Evolutionary conservation across 2,329 filamentous ascomycete genomes (phyloP).

Genomic region (Ascomycota sp.): DNA sequence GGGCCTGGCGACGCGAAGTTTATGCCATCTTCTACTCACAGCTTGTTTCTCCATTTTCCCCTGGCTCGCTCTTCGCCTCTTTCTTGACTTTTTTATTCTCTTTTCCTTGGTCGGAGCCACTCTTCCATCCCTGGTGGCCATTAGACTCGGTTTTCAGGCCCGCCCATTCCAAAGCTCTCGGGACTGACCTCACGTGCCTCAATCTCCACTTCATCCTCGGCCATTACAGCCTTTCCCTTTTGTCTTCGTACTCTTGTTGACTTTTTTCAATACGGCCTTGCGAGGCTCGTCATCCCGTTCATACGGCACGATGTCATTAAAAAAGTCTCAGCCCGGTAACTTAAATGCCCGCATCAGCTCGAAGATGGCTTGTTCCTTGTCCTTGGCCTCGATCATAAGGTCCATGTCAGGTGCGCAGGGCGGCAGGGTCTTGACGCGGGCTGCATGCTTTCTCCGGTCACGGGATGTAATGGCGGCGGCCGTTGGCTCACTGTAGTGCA

Average conservation of each 20-base stretch:
- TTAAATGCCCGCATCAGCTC: constrained; percentile 80
- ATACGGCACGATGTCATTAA: constrained; percentile 62
- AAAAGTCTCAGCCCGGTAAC: constrained; percentile 55
- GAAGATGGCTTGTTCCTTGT: constrained; percentile 93
- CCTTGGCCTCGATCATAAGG: constrained; percentile 97
- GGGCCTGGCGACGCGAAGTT: too few species aligned
- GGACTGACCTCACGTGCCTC: constrained; percentile 30
- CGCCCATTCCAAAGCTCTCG: constrained; percentile 71
- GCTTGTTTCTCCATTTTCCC: neutral
- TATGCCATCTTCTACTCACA: too few species aligned
- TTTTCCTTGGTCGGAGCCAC: constrained; percentile 68
- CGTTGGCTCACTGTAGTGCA: constrained; percentile 78
- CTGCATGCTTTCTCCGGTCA: constrained; percentile 68
- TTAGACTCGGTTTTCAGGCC: constrained; percentile 61
- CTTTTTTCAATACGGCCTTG: constrained; percentile 18
- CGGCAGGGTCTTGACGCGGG: constrained; percentile 59
- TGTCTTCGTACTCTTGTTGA: constrained; percentile 16
- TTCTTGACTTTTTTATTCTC: constrained; percentile 30
- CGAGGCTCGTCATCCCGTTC: constrained; percentile 53
- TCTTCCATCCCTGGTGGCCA: constrained; percentile 84
- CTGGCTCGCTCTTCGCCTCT: constrained; percentile 6
- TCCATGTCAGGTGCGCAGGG: constrained; percentile 73
- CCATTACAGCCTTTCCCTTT: constrained; percentile 12
- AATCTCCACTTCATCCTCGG: constrained; percentile 16
- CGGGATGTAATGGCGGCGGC: constrained; percentile 46